These are phyloP conservation scores for Halophytophthora polymorphica DNA, from an alignment of 352 stramenopile genomes.

Conservation along the genomic window DNA sequence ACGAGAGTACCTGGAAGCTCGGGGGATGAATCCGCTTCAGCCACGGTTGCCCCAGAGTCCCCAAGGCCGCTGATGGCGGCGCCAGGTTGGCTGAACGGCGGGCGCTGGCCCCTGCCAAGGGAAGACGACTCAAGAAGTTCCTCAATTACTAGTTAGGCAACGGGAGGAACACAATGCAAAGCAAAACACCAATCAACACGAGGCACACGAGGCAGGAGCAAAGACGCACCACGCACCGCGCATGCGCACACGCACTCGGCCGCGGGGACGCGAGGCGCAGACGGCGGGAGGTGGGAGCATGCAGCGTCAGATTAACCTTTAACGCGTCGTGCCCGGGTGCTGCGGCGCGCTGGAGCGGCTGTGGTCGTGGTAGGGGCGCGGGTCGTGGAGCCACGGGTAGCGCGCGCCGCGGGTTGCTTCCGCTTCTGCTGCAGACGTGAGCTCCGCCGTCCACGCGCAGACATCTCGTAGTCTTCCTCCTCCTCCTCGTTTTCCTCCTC, in stretches of 20 bases:
- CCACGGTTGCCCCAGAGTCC: too few relatives aligned
- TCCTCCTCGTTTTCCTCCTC: constrained; percentile 24
- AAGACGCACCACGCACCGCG: constrained; percentile 24
- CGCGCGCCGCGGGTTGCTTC: constrained; percentile 12
- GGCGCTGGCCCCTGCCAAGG: constrained; percentile 1
- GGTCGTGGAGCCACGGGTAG: too few relatives aligned
- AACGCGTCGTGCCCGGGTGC: constrained; percentile 42
- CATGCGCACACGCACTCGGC: constrained; percentile 15
- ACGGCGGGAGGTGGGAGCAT: constrained; percentile 18
- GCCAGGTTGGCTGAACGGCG: background rate
- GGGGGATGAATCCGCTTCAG: too few relatives aligned
- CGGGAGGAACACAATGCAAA: constrained; percentile 40
- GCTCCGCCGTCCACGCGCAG: constrained; percentile 18
- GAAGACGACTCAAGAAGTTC: constrained; percentile 48
- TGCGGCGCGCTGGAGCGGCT: constrained; percentile 18
- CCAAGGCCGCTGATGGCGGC: too few relatives aligned
- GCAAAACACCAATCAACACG: constrained; percentile 32
- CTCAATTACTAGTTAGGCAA: constrained; percentile 63
- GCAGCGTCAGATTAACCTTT: constrained; percentile 61
- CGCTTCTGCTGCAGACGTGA: constrained; percentile 23
- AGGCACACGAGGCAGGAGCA: constrained; percentile 37
- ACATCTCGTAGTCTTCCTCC: constrained; percentile 20
- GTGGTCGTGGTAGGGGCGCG: constrained; percentile 1
- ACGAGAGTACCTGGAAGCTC: too few relatives aligned
- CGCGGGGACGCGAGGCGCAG: constrained; percentile 4